Conservation (phyloP, 164 flowering plant species). For the Magnolia changhungtana region DNA sequence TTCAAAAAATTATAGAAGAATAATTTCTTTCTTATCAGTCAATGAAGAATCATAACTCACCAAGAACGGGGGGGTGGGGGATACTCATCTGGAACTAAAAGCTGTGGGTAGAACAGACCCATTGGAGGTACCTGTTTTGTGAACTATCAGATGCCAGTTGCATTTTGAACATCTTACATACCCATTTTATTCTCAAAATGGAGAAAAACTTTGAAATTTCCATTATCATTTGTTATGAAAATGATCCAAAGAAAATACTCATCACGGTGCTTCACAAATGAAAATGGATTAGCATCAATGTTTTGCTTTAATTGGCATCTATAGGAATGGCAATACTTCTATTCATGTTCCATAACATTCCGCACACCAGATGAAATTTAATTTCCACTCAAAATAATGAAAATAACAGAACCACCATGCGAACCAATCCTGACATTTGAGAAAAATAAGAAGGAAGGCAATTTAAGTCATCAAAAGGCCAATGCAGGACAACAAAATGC, state of each 20-base stretch:
- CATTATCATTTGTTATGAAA: background rate
- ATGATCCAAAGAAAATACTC: background rate
- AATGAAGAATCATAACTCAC: conserved; percentile 34
- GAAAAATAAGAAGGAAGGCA: background rate
- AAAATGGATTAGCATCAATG: background rate
- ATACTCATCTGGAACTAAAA: conserved; percentile 82
- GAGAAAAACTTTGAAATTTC: background rate
- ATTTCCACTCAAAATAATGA: background rate
- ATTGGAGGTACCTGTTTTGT: conserved; percentile 83
- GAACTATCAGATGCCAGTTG: conserved; percentile 18
- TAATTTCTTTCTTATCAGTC: background rate
- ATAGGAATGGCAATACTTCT: background rate
- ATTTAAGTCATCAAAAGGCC: too few relatives aligned
- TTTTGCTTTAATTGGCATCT: background rate
- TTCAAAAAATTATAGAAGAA: background rate
- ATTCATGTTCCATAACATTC: background rate
- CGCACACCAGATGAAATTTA: background rate
- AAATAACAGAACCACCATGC: background rate
- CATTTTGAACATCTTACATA: background rate
- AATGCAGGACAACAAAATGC: too few relatives aligned
- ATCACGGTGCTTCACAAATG: background rate
- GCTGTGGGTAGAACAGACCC: conserved; percentile 91
- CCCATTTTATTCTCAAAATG: background rate
- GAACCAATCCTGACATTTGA: background rate
- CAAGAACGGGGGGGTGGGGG: conserved; percentile 93